Evolutionary conservation across 805 yeast species (phyloP), one percentile per base, ranked within the genome.

Genomic region (Yarrowia keelungensis): DNA sequence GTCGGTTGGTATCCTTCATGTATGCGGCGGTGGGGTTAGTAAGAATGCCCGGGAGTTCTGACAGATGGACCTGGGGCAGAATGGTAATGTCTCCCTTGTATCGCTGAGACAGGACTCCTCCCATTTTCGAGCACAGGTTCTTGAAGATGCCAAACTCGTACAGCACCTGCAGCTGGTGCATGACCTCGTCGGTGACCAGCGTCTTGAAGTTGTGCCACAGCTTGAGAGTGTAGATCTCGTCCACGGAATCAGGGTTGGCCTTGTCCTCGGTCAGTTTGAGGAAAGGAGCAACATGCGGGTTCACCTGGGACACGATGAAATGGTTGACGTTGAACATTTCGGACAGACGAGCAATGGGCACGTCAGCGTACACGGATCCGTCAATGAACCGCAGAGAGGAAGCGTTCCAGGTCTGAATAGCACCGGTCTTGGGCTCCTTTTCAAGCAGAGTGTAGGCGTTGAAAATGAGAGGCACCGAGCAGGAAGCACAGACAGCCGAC

Each of bases 271-370:
- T 68, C n/a, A 76, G 45, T 16, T 71, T 70, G 73, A 95, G 81
- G 64, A 94, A 84, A 0, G 99, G 99, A 2, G 90, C 91, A 15
- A 95, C 97, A 76, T 95, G 99, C 0, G 98, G 97, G 75, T 95
- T 95, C 0, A 95, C 99, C 77, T 95, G 99, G 56, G 97, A 94
- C 0, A 98, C 99, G 73, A 95, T 92, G 71, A 95, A 93, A 77
- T 95, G 97, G 76, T 95, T 97, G 39, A 95, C 97, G 75, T 95
- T 94, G 77, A 95, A 95, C 97, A 95, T 92, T 76, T 95, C 99
- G 22, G 96, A 89, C 26, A 95, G 81, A 72, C 98, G 84, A 1
- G 96, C 84, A 36, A 92, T 89, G 3, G 99, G 99, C 66, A 95
- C 80, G 77, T 95, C 99, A 71, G 91, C 91, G 75, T 94, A 96